These are phyloP conservation scores for Tulasnella sp. DNA, from an alignment of 768 basidiomycete species.

Conservation along the genomic window DNA sequence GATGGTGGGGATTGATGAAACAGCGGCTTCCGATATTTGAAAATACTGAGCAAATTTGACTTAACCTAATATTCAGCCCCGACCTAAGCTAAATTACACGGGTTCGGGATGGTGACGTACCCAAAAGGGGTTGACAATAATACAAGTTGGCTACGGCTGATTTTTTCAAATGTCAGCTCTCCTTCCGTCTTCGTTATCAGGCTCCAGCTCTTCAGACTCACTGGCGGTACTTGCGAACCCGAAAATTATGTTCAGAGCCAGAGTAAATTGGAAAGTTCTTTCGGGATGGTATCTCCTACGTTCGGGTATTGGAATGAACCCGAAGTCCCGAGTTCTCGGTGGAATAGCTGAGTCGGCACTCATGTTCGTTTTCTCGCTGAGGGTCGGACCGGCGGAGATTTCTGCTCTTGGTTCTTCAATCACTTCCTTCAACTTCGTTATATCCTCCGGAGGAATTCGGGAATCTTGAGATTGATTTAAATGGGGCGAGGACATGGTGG, in stretches of 20 bases:
- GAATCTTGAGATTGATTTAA: background rate
- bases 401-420: background rate
- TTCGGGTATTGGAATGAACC: constrained; percentile 27
- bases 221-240: constrained; percentile 23
- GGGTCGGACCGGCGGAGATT: background rate
- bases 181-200: too few species aligned
- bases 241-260: constrained; percentile 22
- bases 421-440: background rate
- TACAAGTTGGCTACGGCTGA: constrained; percentile 19
- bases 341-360: background rate
- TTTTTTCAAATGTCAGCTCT: background rate
- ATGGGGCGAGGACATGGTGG: too few species aligned
- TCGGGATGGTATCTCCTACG: constrained; percentile 19
- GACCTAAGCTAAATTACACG: background rate
- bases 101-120: background rate
- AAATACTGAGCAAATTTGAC: constrained; percentile 22
- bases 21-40: constrained; percentile 19
- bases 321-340: constrained; percentile 21
- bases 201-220: background rate
- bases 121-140: constrained; percentile 19
- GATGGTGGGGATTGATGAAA: constrained; percentile 25
- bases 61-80: background rate
- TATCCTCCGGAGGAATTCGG: background rate
- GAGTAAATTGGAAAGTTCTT: constrained; percentile 15
- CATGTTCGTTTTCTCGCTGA: background rate